Evolutionary conservation across 2,329 filamentous ascomycete genomes (phyloP).

Genomic region (Arthroderma uncinatum): DNA sequence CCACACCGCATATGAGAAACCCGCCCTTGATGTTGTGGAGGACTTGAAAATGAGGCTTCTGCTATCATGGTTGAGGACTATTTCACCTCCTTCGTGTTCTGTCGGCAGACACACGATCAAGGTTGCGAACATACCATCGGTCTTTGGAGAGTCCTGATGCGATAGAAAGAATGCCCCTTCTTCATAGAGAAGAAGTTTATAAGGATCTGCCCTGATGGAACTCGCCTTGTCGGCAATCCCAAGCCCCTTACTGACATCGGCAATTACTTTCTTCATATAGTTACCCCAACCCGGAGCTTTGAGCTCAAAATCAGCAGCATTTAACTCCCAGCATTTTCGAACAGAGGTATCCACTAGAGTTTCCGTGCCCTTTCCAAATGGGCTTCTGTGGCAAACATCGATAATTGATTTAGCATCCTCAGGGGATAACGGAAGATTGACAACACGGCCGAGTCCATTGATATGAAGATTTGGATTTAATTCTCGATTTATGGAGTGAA

Average conservation of each 20-base stretch:
- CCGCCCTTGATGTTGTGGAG: slow-evolving; percentile 20
- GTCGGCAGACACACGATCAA: slow-evolving; percentile 42
- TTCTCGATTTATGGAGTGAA: not conserved
- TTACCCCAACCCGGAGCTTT: slow-evolving; percentile 26
- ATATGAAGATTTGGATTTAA: slow-evolving; percentile 15
- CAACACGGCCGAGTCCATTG: slow-evolving; percentile 8
- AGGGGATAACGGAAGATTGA: slow-evolving; percentile 15
- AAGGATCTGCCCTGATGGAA: slow-evolving; percentile 27
- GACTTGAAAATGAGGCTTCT: slow-evolving; percentile 26
- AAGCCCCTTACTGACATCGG: slow-evolving; percentile 10
- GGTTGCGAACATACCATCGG: slow-evolving; percentile 41
- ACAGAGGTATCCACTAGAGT: slow-evolving; percentile 32
- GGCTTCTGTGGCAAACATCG: slow-evolving; percentile 14
- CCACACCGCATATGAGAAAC: slow-evolving; percentile 26
- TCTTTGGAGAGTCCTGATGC: slow-evolving; percentile 40
- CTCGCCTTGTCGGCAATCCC: not conserved
- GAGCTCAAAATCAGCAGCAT: slow-evolving; percentile 31
- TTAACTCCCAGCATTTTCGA: slow-evolving; percentile 37
- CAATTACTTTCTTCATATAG: slow-evolving; percentile 10
- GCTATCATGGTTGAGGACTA: slow-evolving; percentile 33
- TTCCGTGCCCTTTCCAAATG: slow-evolving; percentile 31
- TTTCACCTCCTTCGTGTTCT: slow-evolving; percentile 37
- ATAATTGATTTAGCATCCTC: slow-evolving; percentile 16
- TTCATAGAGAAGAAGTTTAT: slow-evolving; percentile 43
- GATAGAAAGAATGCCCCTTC: slow-evolving; percentile 41